Evolutionary conservation across 257 asterid genomes (phyloP).

Genomic region (Sherardia arvensis): DNA sequence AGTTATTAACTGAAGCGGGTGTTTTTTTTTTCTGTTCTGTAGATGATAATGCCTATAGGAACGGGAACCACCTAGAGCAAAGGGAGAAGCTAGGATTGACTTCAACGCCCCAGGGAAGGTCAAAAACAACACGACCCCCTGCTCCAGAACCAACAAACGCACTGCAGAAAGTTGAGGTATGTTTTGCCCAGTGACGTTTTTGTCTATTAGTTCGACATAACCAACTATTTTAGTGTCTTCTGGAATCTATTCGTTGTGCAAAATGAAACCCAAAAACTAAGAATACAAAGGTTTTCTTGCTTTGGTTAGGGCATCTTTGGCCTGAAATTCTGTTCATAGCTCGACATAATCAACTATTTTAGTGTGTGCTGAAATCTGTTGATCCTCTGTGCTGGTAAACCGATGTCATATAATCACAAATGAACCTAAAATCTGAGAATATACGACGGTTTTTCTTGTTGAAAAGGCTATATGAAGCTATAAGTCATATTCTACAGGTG

Average conservation of each 20-base stretch:
- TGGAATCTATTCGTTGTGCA: neutral
- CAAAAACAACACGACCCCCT: constrained; percentile 28
- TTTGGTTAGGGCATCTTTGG: neutral
- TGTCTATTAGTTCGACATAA: too few species aligned
- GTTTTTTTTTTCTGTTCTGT: constrained; percentile 17
- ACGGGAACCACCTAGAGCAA: constrained; percentile 80
- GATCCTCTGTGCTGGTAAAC: too few species aligned
- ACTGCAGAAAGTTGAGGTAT: constrained; percentile 87
- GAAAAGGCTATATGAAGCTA: too few species aligned
- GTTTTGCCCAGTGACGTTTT: neutral
- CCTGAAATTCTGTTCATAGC: neutral
- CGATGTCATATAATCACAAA: too few species aligned
- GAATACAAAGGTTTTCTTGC: neutral
- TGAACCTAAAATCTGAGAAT: too few species aligned
- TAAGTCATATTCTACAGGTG: constrained; percentile 11
- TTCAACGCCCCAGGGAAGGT: constrained; percentile 47
- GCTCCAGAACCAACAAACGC: constrained; percentile 61
- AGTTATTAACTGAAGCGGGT: constrained; percentile 1
- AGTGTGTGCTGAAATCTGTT: too few species aligned
- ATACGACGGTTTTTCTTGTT: too few species aligned
- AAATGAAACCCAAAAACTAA: neutral
- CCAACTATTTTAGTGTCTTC: neutral
- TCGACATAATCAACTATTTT: too few species aligned
- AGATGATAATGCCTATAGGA: constrained; percentile 68
- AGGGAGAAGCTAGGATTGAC: constrained; percentile 75